Evolutionary conservation across 768 basidiomycete species (phyloP), one percentile per base, ranked within the genome.

Genomic region (Udeniomyces megalosporus): DNA sequence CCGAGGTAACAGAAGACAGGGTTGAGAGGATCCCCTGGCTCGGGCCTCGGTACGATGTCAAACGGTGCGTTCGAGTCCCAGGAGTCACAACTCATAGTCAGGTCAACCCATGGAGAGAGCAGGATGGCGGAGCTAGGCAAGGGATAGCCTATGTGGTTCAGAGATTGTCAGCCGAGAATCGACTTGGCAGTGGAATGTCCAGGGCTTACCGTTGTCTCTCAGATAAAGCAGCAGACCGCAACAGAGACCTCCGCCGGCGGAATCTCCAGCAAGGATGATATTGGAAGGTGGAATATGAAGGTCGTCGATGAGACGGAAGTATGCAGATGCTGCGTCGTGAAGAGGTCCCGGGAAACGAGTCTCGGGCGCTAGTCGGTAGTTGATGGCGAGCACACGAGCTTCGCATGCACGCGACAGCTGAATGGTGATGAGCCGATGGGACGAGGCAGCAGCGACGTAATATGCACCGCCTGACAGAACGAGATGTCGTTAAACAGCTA

Each of bases 71-170:
- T 96, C 60, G 85, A 86, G 32, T 93, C 89, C 89, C 93, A 97
- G n/a, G 90, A 93, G 60, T 91, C 88, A 72, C 91, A 96, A 67
- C 89, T 92, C 82, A 95, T 88, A 0, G 95, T 96, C 66, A 99
- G 75, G 84, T 91, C 90, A 67, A 93, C 89, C 91, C 91, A 96
- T 4, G 91, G 91, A 26, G 85, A 90, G 81, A 97, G 83, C 44
- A 95, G 72, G 31, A 97, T 87, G 8, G 84, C 84, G 3, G 84
- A 88, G 31, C 84, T 81, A 10, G 93, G 93, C 5, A 93, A 69
- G 1, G 84, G 80, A 71, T 93, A 92, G 17, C 77, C 62, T 64
- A 35, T n/a, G n/a, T 17, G 17, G n/a, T n/a, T n/a, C n/a, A n/a
- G n/a, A n/a, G n/a, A n/a, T n/a, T n/a, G n/a, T n/a, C n/a, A n/a